These are phyloP conservation scores for Cornus kousa DNA, from an alignment of 148 eudicot genomes.

Conservation along the genomic window DNA sequence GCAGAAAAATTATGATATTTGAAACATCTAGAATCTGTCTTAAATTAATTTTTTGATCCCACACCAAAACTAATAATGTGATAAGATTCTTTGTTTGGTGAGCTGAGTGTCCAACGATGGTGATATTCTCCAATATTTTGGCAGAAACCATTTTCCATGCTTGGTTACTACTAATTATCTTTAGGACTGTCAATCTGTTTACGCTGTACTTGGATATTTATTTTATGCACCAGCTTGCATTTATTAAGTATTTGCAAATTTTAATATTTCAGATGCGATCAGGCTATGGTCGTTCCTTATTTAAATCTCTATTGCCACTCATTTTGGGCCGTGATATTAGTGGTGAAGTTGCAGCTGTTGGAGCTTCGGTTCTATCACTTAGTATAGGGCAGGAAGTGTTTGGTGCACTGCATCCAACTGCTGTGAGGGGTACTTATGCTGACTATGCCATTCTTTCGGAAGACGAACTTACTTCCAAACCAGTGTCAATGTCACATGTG, in stretches of 20 bases:
- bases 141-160: not conserved
- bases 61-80: not conserved
- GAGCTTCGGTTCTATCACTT: conserved; percentile 61
- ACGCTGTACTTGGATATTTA: not conserved
- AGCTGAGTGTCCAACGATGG: not conserved
- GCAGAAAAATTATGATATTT: not conserved
- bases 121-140: not conserved
- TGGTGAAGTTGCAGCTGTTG: conserved; percentile 91
- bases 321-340: conserved; percentile 98
- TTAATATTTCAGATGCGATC: conserved; percentile 75
- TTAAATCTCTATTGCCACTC: conserved; percentile 76
- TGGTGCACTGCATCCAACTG: conserved; percentile 98
- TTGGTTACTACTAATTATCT: not conserved
- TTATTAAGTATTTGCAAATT: conserved; percentile 8
- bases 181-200: not conserved
- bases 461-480: conserved; percentile 69
- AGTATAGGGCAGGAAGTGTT: conserved; percentile 88
- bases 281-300: conserved; percentile 93
- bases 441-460: conserved; percentile 89
- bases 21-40: not conserved
- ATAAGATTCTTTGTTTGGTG: not conserved
- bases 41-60: no score
- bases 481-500: conserved; percentile 70
- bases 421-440: conserved; percentile 90
- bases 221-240: conserved; percentile 3